phyloP scores from a whole-genome alignment of 2,329 filamentous ascomycete species.

The Huntiella moniliformis region DNA sequence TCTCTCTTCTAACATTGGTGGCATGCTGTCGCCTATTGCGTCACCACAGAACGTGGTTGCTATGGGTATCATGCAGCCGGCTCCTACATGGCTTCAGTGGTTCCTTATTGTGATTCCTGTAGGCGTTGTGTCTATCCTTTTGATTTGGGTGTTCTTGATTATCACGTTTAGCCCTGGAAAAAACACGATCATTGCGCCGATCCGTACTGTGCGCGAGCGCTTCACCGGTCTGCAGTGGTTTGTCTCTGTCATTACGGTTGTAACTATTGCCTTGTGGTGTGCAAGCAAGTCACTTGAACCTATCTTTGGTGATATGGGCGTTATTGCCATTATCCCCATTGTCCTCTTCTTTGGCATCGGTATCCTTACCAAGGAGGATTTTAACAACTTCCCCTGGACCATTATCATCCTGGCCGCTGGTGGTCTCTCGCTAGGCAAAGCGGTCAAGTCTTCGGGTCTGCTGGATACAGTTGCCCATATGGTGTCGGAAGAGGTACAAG shows the following conservation, averaged over 20 bases:
- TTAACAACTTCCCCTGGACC: conserved; percentile 99
- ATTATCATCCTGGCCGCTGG: conserved; percentile 97
- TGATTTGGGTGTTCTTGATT: conserved; percentile 80
- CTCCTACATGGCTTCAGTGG: conserved; percentile 87
- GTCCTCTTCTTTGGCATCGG: conserved; percentile 93
- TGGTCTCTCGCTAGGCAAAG: conserved; percentile 78
- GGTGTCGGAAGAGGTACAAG: conserved; percentile 57
- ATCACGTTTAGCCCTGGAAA: conserved; percentile 68
- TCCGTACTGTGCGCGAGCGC: conserved; percentile 70
- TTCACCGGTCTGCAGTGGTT: conserved; percentile 89
- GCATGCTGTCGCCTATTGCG: conserved; percentile 89
- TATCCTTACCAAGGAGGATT: conserved; percentile 94
- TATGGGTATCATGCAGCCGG: conserved; percentile 82
- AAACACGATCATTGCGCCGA: conserved; percentile 77
- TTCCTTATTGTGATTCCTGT: conserved; percentile 93
- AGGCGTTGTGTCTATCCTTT: conserved; percentile 66
- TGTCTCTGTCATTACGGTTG: conserved; percentile 63
- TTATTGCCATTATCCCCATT: conserved; percentile 89
- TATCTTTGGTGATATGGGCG: conserved; percentile 92
- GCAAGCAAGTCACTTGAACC: conserved; percentile 72
- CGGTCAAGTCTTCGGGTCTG: conserved; percentile 81
- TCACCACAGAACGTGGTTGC: conserved; percentile 96
- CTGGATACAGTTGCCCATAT: conserved; percentile 67
- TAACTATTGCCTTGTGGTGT: conserved; percentile 84
- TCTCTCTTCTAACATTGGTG: conserved; percentile 84